Percentiles rank a stretch among this genome's conserved stretches.
These are phyloP conservation scores for Lentinus tigrinus DNA, from an alignment of 768 basidiomycete genomes.

Conservation along the genomic window DNA sequence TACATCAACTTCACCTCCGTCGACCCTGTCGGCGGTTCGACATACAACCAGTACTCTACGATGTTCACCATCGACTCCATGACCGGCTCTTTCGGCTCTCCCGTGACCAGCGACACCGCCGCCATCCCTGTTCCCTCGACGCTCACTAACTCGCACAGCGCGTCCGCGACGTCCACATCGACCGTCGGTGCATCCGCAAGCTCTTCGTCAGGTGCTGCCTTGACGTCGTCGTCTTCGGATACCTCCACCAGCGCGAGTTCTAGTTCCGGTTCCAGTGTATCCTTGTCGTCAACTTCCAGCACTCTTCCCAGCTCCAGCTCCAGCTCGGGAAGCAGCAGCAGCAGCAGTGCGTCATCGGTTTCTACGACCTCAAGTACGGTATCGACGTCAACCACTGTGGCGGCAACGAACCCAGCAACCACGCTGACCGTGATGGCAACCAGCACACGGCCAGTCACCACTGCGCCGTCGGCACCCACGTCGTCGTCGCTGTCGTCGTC, in stretches of 20 bases:
- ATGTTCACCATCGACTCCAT: conserved; percentile 56
- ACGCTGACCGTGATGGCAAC: too few species aligned
- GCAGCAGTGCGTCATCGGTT: too few species aligned
- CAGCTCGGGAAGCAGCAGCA: too few species aligned
- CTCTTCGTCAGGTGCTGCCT: neutral
- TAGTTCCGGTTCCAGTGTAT: too few species aligned
- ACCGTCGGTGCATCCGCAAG: conserved; percentile 36
- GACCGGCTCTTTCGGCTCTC: conserved; percentile 55
- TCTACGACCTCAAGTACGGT: too few species aligned
- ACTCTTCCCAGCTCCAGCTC: too few species aligned
- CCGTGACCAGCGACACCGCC: conserved; percentile 49
- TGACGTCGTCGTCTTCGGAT: neutral
- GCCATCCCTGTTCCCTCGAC: conserved; percentile 39
- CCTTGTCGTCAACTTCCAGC: too few species aligned
- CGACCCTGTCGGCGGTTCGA: conserved; percentile 26
- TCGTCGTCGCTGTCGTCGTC: too few species aligned
- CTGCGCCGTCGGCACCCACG: too few species aligned
- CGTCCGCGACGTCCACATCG: conserved; percentile 24
- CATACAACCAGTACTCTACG: conserved; percentile 39
- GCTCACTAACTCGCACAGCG: conserved; percentile 24
- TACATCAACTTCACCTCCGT: conserved; percentile 58
- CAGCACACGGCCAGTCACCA: too few species aligned
- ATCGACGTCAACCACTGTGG: neutral
- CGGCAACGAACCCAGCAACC: neutral
- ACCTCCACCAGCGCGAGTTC: neutral